Evolutionary conservation across 345 rosid species (phyloP).

Genomic region (Eucalyptus paniculata): DNA sequence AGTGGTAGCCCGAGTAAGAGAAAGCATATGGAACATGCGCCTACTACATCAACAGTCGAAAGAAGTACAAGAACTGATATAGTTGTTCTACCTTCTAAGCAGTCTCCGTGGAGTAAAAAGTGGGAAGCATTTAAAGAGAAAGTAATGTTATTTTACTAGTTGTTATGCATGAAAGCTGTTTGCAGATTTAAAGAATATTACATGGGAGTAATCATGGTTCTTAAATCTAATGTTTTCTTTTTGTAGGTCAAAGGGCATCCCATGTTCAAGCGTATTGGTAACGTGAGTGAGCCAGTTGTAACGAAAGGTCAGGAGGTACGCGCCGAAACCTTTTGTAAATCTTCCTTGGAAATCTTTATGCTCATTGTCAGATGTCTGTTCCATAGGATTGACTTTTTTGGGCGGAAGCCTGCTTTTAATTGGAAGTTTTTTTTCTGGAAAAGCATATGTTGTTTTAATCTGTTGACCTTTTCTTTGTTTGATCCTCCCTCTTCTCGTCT

Average conservation of each 20-base stretch:
- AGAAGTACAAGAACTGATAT: constrained; percentile 76
- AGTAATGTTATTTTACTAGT: constrained; percentile 14
- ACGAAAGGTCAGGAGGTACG: constrained; percentile 86
- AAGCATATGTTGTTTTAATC: background rate
- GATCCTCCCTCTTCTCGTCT: background rate
- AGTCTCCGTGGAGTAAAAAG: constrained; percentile 65
- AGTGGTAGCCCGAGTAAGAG: constrained; percentile 46
- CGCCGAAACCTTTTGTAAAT: background rate
- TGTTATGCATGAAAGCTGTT: background rate
- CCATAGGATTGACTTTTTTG: background rate
- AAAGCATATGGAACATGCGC: constrained; percentile 76
- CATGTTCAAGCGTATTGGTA: constrained; percentile 52
- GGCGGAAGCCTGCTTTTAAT: background rate
- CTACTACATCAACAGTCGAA: constrained; percentile 58
- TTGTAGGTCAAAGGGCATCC: constrained; percentile 70
- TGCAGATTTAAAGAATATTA: background rate
- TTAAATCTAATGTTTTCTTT: background rate
- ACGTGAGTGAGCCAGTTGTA: constrained; percentile 82
- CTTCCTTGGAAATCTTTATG: background rate
- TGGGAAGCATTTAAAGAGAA: constrained; percentile 65
- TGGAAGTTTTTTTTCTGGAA: background rate
- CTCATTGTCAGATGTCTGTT: background rate
- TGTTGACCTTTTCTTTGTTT: background rate
- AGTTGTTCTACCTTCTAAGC: constrained; percentile 45
- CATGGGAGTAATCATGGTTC: background rate